phyloP scores from a whole-genome alignment of 345 rosid genomes.

The Eucalyptus curtisii region DNA sequence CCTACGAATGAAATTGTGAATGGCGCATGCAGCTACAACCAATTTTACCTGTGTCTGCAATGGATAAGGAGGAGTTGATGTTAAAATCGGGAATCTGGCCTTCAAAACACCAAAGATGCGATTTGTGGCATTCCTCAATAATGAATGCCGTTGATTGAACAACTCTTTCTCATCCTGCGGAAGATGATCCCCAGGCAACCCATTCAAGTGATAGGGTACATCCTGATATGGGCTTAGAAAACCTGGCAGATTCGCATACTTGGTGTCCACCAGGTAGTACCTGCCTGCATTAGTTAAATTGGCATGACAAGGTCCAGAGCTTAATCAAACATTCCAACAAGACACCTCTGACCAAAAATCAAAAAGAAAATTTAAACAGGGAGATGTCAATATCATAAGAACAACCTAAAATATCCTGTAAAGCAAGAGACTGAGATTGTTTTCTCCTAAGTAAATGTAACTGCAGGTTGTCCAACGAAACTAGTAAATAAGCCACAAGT shows the following conservation, averaged over 20 bases:
- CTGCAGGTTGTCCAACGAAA: background rate
- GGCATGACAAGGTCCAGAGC: background rate
- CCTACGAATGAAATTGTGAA: conserved; percentile 63
- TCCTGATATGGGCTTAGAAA: conserved; percentile 62
- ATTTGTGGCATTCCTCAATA: conserved; percentile 33
- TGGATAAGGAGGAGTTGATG: conserved; percentile 86
- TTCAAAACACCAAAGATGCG: conserved; percentile 59
- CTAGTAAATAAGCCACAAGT: background rate
- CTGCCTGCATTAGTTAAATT: conserved; percentile 35
- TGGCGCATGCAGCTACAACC: conserved; percentile 74
- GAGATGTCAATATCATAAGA: background rate
- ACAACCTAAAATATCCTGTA: background rate
- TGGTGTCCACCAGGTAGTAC: conserved; percentile 67
- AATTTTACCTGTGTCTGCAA: conserved; percentile 78
- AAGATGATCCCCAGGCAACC: conserved; percentile 27
- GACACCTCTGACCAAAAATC: background rate
- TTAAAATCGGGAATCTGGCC: conserved; percentile 74
- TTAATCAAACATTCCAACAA: background rate
- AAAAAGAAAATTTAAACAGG: background rate
- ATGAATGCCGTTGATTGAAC: conserved; percentile 67
- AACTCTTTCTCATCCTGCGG: conserved; percentile 52
- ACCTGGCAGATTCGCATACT: conserved; percentile 58
- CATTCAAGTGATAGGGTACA: conserved; percentile 22
- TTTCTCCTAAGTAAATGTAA: background rate
- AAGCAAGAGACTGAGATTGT: background rate